Evolutionary conservation across 441 rosid genomes (phyloP).

Genomic region (Syzygium syzygioides): DNA sequence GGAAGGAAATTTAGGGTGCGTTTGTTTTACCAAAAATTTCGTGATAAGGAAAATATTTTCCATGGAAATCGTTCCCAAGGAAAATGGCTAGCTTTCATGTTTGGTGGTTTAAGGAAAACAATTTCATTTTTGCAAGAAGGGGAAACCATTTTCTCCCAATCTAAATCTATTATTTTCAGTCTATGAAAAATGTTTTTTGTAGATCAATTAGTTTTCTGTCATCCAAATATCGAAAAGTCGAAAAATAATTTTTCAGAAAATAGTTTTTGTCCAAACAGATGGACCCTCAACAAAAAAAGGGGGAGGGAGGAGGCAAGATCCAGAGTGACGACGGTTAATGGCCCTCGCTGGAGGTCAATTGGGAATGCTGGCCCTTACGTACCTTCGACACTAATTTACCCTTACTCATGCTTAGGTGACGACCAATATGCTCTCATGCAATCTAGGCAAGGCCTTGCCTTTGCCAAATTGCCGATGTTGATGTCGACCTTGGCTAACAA

Average conservation of each 20-base stretch:
- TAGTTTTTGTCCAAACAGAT: not conserved
- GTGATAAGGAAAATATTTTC: not conserved
- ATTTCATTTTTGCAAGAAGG: not conserved
- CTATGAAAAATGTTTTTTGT: not conserved
- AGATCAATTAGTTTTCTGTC: too few relatives aligned
- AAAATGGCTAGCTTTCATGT: not conserved
- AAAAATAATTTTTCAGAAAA: not conserved
- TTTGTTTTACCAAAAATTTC: not conserved
- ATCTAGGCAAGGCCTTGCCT: not conserved
- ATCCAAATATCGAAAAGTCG: not conserved
- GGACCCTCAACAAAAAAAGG: not conserved
- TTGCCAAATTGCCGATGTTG: not conserved
- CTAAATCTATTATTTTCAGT: accelerated
- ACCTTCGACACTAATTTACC: not conserved
- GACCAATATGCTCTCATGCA: not conserved
- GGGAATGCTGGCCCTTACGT: not conserved
- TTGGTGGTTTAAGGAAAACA: not conserved
- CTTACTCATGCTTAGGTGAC: not conserved
- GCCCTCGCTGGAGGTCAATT: not conserved
- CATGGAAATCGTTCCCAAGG: accelerated
- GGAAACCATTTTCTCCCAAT: not conserved
- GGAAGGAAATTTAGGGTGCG: not conserved
- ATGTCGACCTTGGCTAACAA: not conserved
- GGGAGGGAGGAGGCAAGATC: not conserved
- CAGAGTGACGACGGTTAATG: not conserved